Conservation (phyloP, 306 rosid species). For the Citrullus mucosospermus region DNA sequence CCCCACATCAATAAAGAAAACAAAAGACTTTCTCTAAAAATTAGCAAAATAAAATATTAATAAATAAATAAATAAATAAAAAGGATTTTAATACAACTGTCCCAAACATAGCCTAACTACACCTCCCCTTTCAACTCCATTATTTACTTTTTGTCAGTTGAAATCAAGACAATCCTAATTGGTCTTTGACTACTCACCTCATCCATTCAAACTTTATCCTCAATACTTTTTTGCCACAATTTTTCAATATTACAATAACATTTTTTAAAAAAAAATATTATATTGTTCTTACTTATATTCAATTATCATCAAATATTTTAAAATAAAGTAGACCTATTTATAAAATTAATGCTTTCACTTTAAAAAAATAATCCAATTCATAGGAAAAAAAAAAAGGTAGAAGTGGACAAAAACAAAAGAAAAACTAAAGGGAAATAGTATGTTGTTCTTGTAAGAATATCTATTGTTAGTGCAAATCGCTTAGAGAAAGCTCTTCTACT, state of each 20-base stretch:
- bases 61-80: neutral
- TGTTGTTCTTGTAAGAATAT: too few species aligned
- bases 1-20: neutral
- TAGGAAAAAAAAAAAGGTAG: too few species aligned
- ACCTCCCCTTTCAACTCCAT: neutral
- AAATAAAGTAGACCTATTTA: too few species aligned
- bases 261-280: neutral
- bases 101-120: neutral
- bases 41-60: too few species aligned
- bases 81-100: neutral
- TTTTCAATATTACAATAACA: neutral
- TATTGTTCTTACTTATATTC: too few species aligned
- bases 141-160: slow-evolving; percentile 5
- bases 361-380: too few species aligned
- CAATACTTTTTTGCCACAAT: neutral
- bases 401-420: too few species aligned
- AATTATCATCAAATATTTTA: too few species aligned
- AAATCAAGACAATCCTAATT: slow-evolving; percentile 2
- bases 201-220: neutral
- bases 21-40: neutral
- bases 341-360: too few species aligned
- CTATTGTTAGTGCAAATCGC: too few species aligned
- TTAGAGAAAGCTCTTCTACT: too few species aligned
- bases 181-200: neutral
- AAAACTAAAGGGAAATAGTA: too few species aligned